Evolutionary conservation across 1,139 yeast species (phyloP), one percentile per base, ranked within the genome.

Genomic region (Pneumocystis murina): DNA sequence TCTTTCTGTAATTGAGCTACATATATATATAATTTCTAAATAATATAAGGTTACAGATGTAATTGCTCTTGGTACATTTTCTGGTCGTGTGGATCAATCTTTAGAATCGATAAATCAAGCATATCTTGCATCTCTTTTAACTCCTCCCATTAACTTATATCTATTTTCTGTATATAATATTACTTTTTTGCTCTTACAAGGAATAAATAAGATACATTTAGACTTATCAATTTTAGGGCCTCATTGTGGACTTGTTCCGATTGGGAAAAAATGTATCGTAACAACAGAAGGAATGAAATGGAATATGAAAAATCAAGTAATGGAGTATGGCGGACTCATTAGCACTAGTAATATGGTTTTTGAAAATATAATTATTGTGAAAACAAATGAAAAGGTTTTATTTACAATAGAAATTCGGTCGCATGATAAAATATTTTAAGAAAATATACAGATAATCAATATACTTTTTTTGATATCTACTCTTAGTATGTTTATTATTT

Each of bases 321-420:
- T 48, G 55, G 39, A 58, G 14, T 58, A 38, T 30, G 60, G 60
- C 24, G 39, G 38, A 38, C 14, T 28, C 20, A 24, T 58, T 3
- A 58, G 60, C 8, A 58, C 60, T 12, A 58, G n/a, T 30, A 58
- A 58, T 24, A 24, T 58, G 3, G n/a, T 12, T 38, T 20, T 58
- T 8, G 28, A 58, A 58, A 12, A 58, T 24, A 20, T 38, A 40
- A 20, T 58, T 58, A 58, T 16, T 3, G 39, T 58, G 7, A 33
- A 58, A 38, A 38, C 43, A 38, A 12, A 38, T 40, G 60, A 58
- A 58, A 40, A 30, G 4, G 7, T 58, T 28, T 58, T 58, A 28
- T 58, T 38, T 38, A 58, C 60, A 38, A 24, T 58, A 20, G 60
- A 91, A 80, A 75, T 90, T 12, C n/a, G 33, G 4, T 4, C 33